These are phyloP conservation scores for Asterella californica DNA, from an alignment of 225 moss, liverwort and hornwort species.

Conservation along the genomic window DNA sequence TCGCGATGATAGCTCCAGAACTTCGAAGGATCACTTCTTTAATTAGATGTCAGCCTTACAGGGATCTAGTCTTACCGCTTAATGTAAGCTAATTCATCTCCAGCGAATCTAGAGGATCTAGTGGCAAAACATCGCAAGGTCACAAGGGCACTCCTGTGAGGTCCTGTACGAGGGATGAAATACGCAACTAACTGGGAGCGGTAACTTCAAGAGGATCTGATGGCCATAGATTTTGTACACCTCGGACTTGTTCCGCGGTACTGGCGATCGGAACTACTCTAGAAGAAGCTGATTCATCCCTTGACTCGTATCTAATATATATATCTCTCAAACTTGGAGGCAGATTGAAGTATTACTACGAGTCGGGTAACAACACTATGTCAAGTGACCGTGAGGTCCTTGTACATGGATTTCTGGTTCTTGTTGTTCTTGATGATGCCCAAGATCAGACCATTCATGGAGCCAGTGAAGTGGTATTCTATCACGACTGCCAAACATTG, in stretches of 20 bases:
- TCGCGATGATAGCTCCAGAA: background rate
- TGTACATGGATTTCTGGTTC: background rate
- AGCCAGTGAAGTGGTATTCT: conserved; percentile 64
- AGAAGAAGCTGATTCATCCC: too few relatives aligned
- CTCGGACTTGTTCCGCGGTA: too few relatives aligned
- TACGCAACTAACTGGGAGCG: background rate
- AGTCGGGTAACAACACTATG: background rate
- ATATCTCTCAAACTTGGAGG: too few relatives aligned
- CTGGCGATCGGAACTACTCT: too few relatives aligned
- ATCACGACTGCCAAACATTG: conserved; percentile 42
- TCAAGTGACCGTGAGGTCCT: background rate
- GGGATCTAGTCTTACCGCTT: background rate
- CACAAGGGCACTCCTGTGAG: background rate
- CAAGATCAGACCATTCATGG: conserved; percentile 36
- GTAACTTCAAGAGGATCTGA: too few relatives aligned
- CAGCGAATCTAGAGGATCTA: background rate
- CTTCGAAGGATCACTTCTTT: background rate
- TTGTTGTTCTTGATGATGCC: background rate
- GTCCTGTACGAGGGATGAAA: background rate
- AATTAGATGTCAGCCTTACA: background rate
- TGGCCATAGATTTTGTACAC: too few relatives aligned
- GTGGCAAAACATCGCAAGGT: background rate
- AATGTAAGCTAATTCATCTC: background rate
- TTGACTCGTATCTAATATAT: too few relatives aligned
- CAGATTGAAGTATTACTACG: too few relatives aligned